phyloP scores from a whole-genome alignment of 257 asterid genomes.

The Leptodermis oblonga region DNA sequence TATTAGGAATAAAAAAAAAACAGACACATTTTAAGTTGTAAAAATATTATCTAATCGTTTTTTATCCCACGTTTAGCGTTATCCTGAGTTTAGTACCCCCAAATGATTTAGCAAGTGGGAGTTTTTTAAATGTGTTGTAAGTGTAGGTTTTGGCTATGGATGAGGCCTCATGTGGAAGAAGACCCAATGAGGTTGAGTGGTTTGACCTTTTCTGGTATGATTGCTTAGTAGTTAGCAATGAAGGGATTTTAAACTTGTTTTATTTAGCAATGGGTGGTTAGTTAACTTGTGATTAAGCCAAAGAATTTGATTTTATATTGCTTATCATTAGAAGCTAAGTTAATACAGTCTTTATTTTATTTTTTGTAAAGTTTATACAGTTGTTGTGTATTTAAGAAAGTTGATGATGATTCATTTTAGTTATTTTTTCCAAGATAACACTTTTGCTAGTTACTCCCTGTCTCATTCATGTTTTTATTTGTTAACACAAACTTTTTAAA shows the following conservation, averaged over 20 bases:
- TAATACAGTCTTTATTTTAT: too few relatives aligned
- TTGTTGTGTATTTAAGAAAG: not conserved
- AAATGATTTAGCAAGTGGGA: not conserved
- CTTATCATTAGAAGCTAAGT: not conserved
- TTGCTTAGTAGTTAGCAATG: not conserved
- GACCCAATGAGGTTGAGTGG: not conserved
- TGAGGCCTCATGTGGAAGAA: slow-evolving; percentile 1
- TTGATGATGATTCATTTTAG: not conserved
- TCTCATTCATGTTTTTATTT: too few relatives aligned
- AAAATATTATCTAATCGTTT: too few relatives aligned
- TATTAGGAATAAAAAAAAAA: not conserved
- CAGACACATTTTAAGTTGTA: too few relatives aligned
- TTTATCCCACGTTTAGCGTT: too few relatives aligned
- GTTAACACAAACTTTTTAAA: too few relatives aligned
- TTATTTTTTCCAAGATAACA: too few relatives aligned
- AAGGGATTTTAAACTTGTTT: not conserved
- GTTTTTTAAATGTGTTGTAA: not conserved
- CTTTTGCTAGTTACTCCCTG: too few relatives aligned
- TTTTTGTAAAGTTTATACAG: too few relatives aligned
- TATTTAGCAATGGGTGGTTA: not conserved
- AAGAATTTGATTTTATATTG: not conserved
- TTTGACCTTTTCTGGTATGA: not conserved
- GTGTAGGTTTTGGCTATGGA: not conserved
- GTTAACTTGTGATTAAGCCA: not conserved
- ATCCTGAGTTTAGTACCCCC: too few relatives aligned